phyloP scores from a whole-genome alignment of 1,139 yeast species.

The Geotrichum macrosporum region DNA sequence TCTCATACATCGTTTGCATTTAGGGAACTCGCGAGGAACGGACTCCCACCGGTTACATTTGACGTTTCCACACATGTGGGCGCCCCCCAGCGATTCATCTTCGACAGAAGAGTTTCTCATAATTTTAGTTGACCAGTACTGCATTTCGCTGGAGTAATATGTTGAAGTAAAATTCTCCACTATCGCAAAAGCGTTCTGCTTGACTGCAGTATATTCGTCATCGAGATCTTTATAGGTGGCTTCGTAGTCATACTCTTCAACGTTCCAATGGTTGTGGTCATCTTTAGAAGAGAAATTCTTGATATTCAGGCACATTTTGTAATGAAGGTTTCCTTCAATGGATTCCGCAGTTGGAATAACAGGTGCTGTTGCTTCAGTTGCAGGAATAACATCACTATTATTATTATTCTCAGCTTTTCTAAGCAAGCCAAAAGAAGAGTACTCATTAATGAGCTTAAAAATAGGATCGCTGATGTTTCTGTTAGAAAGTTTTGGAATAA shows the following conservation, averaged over 20 bases:
- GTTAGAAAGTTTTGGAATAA: conserved; percentile 44
- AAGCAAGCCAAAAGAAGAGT: too few relatives aligned
- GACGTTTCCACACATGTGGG: conserved; percentile 90
- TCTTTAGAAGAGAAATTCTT: conserved; percentile 6
- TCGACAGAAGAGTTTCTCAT: conserved; percentile 93
- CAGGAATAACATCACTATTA: too few relatives aligned
- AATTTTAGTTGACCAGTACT: conserved; percentile 95
- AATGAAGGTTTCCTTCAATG: too few relatives aligned
- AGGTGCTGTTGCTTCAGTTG: too few relatives aligned
- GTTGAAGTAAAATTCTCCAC: conserved; percentile 87
- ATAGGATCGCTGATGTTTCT: too few relatives aligned
- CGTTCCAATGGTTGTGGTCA: conserved; percentile 42
- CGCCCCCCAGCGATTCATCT: conserved; percentile 81
- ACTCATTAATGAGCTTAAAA: too few relatives aligned
- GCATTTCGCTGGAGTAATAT: conserved; percentile 65
- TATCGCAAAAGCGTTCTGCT: conserved; percentile 74
- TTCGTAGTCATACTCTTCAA: conserved; percentile 54
- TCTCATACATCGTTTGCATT: conserved; percentile 88
- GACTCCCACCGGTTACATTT: conserved; percentile 96
- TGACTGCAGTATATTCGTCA: conserved; percentile 43
- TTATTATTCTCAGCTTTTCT: too few relatives aligned
- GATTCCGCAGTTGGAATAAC: too few relatives aligned
- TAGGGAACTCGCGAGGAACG: conserved; percentile 85
- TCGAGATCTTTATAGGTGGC: conserved; percentile 45
- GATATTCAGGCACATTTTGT: too few relatives aligned